Percentiles rank a stretch among this genome's conserved stretches.
Conservation (phyloP, 371 early-diverging fungal genomes). For the Circinella minor region DNA sequence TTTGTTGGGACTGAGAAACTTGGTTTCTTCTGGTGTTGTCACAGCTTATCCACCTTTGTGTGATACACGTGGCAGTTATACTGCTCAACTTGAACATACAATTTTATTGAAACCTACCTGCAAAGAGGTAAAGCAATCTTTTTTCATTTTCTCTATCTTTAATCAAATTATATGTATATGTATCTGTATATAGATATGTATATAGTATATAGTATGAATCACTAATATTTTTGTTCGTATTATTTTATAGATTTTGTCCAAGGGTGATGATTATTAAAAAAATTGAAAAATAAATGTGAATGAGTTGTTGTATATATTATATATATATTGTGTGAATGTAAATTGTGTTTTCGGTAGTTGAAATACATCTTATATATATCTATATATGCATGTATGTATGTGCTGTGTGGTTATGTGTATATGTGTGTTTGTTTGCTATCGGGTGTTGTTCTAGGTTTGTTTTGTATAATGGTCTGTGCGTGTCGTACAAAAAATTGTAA, state of each 20-base stretch:
- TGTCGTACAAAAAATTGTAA: neutral
- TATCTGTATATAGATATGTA: no score
- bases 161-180: no score
- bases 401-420: neutral
- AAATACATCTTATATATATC: neutral
- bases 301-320: neutral
- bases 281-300: neutral
- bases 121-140: slow-evolving; percentile 72
- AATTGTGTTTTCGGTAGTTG: neutral
- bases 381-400: neutral
- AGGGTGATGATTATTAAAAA: slow-evolving; percentile 55
- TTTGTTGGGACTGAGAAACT: slow-evolving; percentile 80
- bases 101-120: slow-evolving; percentile 87
- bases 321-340: neutral
- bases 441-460: neutral
- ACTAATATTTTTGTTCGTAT: neutral
- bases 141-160: neutral
- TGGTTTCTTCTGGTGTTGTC: slow-evolving; percentile 90
- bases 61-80: slow-evolving; percentile 92
- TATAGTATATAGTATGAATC: neutral
- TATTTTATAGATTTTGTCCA: slow-evolving; percentile 43
- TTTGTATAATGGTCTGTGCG: neutral
- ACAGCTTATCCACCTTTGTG: slow-evolving; percentile 94
- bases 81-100: slow-evolving; percentile 99
- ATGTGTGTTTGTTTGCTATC: neutral